These are phyloP conservation scores for Plantago coronopus DNA, from an alignment of 305 asterid species.

Conservation along the genomic window DNA sequence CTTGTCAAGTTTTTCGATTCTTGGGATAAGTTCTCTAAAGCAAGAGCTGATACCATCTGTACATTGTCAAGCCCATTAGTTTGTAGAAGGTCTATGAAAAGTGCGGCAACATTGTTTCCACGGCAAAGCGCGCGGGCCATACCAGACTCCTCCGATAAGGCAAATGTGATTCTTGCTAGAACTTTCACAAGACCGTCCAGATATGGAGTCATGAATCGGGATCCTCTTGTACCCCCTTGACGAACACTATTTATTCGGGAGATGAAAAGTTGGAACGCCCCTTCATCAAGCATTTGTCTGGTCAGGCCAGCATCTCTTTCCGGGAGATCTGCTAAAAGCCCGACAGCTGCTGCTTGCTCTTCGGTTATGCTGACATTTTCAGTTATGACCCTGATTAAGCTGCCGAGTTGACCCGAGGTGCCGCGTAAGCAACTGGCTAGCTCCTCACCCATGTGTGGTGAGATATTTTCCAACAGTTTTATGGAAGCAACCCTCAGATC, in stretches of 20 bases:
- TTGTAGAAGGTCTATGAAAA: slow-evolving; percentile 74
- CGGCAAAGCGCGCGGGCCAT: slow-evolving; percentile 55
- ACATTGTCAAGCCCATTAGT: slow-evolving; percentile 79
- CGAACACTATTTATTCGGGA: slow-evolving; percentile 53
- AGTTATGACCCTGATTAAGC: slow-evolving; percentile 56
- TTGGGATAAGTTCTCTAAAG: slow-evolving; percentile 78
- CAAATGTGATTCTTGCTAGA: slow-evolving; percentile 71
- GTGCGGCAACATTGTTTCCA: slow-evolving; percentile 50
- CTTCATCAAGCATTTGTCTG: slow-evolving; percentile 66
- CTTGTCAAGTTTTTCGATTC: slow-evolving; percentile 64
- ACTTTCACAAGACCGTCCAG: slow-evolving; percentile 90
- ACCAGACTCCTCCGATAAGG: slow-evolving; percentile 51
- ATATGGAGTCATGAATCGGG: slow-evolving; percentile 82
- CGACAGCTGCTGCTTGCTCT: slow-evolving; percentile 90
- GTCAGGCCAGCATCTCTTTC: slow-evolving; percentile 77
- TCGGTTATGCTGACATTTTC: slow-evolving; percentile 70
- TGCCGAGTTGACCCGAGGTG: slow-evolving; percentile 72
- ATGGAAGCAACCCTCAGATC: slow-evolving; percentile 79
- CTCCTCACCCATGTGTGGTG: slow-evolving; percentile 84
- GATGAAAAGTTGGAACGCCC: slow-evolving; percentile 58
- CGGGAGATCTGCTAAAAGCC: slow-evolving; percentile 83
- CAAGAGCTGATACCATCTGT: slow-evolving; percentile 87
- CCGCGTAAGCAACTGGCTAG: slow-evolving; percentile 71
- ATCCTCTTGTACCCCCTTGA: slow-evolving; percentile 72
- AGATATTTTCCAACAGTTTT: slow-evolving; percentile 74